Percentiles rank a stretch among this genome's conserved stretches.
Conservation (phyloP, 257 asterid species). For the Solanum acaule region DNA sequence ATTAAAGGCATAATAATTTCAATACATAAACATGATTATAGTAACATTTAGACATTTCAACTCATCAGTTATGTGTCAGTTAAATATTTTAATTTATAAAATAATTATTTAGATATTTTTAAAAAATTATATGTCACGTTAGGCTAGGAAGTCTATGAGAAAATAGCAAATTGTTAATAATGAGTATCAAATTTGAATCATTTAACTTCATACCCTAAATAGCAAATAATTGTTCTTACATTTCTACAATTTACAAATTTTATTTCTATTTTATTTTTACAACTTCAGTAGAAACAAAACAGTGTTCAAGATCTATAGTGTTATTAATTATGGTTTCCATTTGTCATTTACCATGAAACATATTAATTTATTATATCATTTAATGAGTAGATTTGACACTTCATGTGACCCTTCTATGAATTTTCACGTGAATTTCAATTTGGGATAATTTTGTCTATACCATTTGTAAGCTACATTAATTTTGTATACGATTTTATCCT, state of each 20-base stretch:
- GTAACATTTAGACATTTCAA: not conserved
- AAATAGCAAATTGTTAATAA: not conserved
- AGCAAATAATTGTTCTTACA: not conserved
- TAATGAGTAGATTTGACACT: not conserved
- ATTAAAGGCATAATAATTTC: not conserved
- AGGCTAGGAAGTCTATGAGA: too few species aligned
- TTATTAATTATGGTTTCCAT: not conserved
- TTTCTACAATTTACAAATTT: not conserved
- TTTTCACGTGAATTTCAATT: not conserved
- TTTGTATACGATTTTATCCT: not conserved
- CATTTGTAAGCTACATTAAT: not conserved
- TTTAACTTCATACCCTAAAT: not conserved
- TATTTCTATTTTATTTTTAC: not conserved
- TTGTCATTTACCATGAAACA: not conserved
- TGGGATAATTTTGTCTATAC: not conserved
- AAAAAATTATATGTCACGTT: too few species aligned
- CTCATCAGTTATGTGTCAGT: too few species aligned
- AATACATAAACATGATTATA: too few species aligned
- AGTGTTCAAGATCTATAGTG: not conserved
- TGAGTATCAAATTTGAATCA: not conserved
- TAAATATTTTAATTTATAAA: too few species aligned
- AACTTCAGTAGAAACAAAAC: not conserved
- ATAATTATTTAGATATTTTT: too few species aligned
- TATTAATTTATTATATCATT: not conserved
- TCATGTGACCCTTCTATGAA: not conserved